These are phyloP conservation scores for Aspergillus bombycis DNA, from an alignment of 2,329 filamentous ascomycete species.

Conservation along the genomic window DNA sequence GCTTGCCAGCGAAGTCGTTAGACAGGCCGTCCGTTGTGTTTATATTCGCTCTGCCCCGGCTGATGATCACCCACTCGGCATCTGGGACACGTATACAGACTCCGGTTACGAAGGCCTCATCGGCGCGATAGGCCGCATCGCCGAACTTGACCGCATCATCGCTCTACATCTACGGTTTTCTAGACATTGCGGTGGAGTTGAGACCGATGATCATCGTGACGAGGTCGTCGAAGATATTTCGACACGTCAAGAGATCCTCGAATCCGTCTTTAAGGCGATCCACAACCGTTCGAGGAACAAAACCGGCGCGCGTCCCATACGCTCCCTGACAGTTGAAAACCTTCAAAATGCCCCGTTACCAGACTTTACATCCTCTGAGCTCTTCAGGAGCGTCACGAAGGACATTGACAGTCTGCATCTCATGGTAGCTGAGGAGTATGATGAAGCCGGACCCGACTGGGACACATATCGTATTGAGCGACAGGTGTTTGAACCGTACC, in stretches of 20 bases:
- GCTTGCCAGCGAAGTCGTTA: not conserved
- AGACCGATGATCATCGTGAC: not conserved
- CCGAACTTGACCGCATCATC: not conserved
- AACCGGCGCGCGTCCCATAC: not conserved
- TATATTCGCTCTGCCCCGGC: not conserved
- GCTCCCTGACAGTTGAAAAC: not conserved
- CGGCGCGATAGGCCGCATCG: not conserved
- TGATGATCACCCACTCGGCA: not conserved
- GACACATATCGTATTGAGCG: not conserved
- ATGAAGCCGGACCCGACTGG: not conserved
- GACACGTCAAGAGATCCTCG: not conserved
- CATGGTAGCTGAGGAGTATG: not conserved
- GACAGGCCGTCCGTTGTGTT: not conserved
- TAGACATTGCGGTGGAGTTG: not conserved
- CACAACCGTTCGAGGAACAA: not conserved
- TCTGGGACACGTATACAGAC: not conserved
- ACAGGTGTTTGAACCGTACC: not conserved
- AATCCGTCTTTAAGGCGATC: not conserved
- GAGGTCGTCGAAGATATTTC: not conserved
- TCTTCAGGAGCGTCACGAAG: not conserved
- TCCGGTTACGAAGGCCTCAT: not conserved
- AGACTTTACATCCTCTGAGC: not conserved
- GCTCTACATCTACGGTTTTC: not conserved
- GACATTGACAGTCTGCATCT: not conserved
- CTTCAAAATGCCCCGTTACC: not conserved